Base-by-base conservation (phyloP, 768 basidiomycete genomes). In the Panellus pusillus region DNA sequence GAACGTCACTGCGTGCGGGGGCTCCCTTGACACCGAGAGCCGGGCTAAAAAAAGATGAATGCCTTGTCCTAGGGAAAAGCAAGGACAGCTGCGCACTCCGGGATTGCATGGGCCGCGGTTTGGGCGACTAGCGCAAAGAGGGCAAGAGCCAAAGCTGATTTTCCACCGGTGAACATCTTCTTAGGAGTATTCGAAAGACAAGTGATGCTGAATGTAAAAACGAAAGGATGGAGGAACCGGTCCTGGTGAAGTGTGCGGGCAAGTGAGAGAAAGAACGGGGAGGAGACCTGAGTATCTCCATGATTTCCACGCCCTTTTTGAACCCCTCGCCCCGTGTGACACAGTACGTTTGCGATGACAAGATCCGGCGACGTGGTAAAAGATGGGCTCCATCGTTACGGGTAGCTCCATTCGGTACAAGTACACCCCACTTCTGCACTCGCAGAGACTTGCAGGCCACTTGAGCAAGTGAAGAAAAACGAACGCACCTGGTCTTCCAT, bases 11-110 rank as follows among this genome's bases (percentile, higher is more conserved):
- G 12, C 63, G 63, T 0, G 37, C 54, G 15, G 56, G 54, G 3
- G 55, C 27, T 2, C 61, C 61, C 39, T 49, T 52, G 2, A 62
- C 63, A 32, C 57, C 57, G 44, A 60, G 58, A 9, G 54, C 58
- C 1, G 50, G 50, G 50, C 54, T 13, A 31, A 2, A 13, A 37
- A 12, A 15, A 36, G 7, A 32, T 27, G 32, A 32, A 47, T 47
- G 24, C 24, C 24, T 24, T 24, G 24, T 24, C 24, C 24, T 24
- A 2, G 6, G 24, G 24, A 19, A 5, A 31, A 28, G 13, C 9
- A 15, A 6, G 11, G 6, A 4, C 24, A 6, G 24, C 24, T 24
- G 24, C 52, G 48, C n/a, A 59, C 58, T n/a, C 39, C 13, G 58
- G 58, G 17, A 55, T 52, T 5, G 58, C 58, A 13, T 60, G 58